These are phyloP conservation scores for Pseudogymnoascus pannorum DNA, from an alignment of 2,329 filamentous ascomycete species.

Conservation along the genomic window DNA sequence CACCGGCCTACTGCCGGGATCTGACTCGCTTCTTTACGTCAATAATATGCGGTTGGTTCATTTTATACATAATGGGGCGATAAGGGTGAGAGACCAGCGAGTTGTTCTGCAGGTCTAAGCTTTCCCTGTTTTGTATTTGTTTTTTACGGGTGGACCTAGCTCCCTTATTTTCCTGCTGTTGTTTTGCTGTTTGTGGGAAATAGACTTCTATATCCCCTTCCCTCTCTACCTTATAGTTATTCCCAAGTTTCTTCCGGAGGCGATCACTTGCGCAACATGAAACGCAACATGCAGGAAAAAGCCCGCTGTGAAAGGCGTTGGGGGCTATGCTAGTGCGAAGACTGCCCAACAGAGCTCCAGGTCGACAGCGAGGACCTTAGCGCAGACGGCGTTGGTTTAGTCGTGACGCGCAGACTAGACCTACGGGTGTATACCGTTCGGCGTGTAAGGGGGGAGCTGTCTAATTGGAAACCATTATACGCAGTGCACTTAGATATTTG, in stretches of 20 bases:
- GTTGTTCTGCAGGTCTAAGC: no score
- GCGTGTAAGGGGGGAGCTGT: slow-evolving; percentile 12
- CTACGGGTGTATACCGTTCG: slow-evolving; percentile 11
- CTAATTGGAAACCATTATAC: background rate
- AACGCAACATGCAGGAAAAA: background rate
- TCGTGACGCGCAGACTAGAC: slow-evolving; percentile 16
- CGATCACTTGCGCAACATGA: background rate
- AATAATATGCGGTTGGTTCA: background rate
- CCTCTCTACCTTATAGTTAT: no score
- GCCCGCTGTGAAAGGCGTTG: background rate
- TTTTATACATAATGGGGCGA: background rate
- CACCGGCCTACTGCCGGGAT: background rate
- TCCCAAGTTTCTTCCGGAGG: no score
- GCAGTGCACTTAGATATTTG: no score
- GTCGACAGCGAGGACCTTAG: slow-evolving; percentile 15
- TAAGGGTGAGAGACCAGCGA: background rate
- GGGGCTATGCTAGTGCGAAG: background rate
- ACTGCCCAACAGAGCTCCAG: slow-evolving; percentile 12
- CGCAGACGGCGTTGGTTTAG: slow-evolving; percentile 11
- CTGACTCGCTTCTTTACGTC: background rate
- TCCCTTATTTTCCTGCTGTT: no score
- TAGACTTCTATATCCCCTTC: no score
- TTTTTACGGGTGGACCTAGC: no score
- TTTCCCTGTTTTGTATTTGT: no score
- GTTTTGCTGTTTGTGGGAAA: no score